phyloP scores from a whole-genome alignment of 2,329 filamentous ascomycete genomes.

The Nemania sp. region DNA sequence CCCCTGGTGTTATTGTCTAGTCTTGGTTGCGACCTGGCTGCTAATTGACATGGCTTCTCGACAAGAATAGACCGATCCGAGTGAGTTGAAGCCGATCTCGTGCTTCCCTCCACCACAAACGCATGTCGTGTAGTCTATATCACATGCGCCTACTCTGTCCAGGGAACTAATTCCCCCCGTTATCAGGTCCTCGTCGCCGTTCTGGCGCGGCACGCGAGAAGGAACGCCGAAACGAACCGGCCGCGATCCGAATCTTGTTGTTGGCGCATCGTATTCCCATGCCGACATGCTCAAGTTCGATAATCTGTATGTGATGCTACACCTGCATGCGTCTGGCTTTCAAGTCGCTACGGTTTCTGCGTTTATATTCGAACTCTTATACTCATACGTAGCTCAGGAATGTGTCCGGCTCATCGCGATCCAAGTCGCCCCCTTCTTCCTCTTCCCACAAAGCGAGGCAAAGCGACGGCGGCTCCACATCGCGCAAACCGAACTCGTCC shows the following conservation, averaged over 20 bases:
- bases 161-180: slow-evolving; percentile 25
- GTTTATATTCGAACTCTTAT: slow-evolving; percentile 5
- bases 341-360: not conserved
- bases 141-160: not conserved
- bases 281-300: slow-evolving; percentile 91
- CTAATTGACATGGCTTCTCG: slow-evolving; percentile 14
- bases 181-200: slow-evolving; percentile 79
- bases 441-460: slow-evolving; percentile 56
- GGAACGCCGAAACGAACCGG: slow-evolving; percentile 56
- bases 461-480: slow-evolving; percentile 59
- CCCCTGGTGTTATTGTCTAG: not conserved
- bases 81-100: slow-evolving; percentile 50
- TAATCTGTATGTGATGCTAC: slow-evolving; percentile 72
- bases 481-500: slow-evolving; percentile 54
- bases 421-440: slow-evolving; percentile 74
- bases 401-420: slow-evolving; percentile 64
- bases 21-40: not conserved
- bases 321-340: not conserved
- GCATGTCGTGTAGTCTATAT: too few species aligned
- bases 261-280: slow-evolving; percentile 95
- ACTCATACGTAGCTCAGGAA: slow-evolving; percentile 53
- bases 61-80: slow-evolving; percentile 60
- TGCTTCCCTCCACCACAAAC: not conserved
- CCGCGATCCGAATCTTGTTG: slow-evolving; percentile 72
- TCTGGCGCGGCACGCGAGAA: slow-evolving; percentile 72